Conservation (phyloP, 2,329 filamentous ascomycete species). For the Apiospora rasikravindrae region DNA sequence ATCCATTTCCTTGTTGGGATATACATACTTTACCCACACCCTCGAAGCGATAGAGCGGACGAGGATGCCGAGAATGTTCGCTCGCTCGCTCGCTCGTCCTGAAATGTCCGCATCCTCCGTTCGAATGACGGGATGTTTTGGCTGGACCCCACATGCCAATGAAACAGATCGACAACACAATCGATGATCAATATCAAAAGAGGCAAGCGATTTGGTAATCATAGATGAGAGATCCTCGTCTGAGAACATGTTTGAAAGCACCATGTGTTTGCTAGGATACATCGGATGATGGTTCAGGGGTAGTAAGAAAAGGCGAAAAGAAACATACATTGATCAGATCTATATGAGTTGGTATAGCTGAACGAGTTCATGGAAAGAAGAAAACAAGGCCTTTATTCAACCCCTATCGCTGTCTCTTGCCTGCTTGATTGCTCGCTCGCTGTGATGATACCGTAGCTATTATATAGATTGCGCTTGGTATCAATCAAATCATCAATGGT, state of each 20-base stretch:
- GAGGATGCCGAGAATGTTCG: neutral
- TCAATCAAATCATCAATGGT: conserved; percentile 21
- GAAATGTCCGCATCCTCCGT: neutral
- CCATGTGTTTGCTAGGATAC: neutral
- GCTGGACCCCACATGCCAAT: conserved; percentile 3
- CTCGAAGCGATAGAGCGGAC: neutral
- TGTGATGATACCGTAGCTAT: neutral
- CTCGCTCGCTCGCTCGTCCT: neutral
- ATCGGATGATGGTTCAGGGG: no score
- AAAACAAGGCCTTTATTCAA: neutral
- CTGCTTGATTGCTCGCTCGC: neutral
- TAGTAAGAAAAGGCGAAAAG: neutral
- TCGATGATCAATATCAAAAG: neutral
- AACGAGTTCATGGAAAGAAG: neutral
- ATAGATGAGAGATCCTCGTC: conserved; percentile 1
- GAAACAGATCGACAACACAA: conserved; percentile 2
- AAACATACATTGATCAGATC: neutral
- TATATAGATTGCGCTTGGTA: conserved; percentile 5
- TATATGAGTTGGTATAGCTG: neutral
- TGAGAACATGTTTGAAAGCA: neutral
- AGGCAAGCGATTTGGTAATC: neutral
- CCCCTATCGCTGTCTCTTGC: neutral
- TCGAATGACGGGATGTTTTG: conserved; percentile 11
- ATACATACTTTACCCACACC: neutral
- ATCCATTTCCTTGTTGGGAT: neutral